Evolutionary conservation across 2,329 filamentous ascomycete genomes (phyloP), one percentile per base, ranked within the genome.

Genomic region (Pseudopyrenochaeta lycopersici): DNA sequence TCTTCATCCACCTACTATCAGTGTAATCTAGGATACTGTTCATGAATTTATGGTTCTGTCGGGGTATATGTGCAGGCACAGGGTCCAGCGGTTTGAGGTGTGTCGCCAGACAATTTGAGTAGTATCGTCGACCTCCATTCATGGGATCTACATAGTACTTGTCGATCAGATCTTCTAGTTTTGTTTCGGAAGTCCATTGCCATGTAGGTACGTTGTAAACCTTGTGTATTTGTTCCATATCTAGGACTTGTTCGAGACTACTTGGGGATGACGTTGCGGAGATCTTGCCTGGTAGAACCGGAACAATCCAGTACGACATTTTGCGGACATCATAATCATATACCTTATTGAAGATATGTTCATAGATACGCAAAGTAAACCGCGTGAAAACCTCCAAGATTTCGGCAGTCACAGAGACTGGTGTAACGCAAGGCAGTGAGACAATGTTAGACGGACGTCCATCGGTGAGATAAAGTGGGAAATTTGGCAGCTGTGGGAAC

Each of bases 321-420:
- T 88, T 86, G 1, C 81, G 75, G 0, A 80, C 63, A 14, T 86
- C 81, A 0, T 84, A 79, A 43, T 90, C 86, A 66, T 91, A 99
- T 2, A 82, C 81, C 73, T 99, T 99, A 74, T 92, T 94, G 78
- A 97, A 98, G 0, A 97, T 80, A 63, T 98, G 92, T 14, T 85
- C 78, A 73, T 96, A 97, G 0, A 96, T 75, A 4, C 84, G 82
- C 35, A 96, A 77, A 0, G 91, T 97, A 70, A 95, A 96, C 0
- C 73, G 75, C 0, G 86, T 87, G n/a, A 98, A 71, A 1, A 78
- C 72, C 0, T 83, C 74, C 0, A 92, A 60, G 1, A 80, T 69
- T 0, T 77, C 66, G 0, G 78, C 63, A 0, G 77, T 72, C 0
- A 86, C 59, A 1, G 74, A 10, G 0, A 92, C 62, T 0, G 80